Evolutionary conservation across 306 rosid species (phyloP).

Genomic region (Cucumis melo): DNA sequence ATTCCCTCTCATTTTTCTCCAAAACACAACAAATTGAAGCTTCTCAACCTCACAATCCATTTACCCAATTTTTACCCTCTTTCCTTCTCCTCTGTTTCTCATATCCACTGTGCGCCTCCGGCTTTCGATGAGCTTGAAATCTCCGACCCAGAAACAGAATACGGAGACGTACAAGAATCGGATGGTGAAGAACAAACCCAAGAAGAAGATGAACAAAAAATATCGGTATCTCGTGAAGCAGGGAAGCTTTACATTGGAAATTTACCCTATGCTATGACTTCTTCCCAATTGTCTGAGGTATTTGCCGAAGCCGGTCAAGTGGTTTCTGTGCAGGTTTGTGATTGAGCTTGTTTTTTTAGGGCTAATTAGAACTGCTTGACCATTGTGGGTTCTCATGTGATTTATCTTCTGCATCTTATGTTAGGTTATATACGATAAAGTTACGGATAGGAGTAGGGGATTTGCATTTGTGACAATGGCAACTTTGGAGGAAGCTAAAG

Average conservation of each 20-base stretch:
- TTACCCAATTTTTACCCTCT: constrained; percentile 16
- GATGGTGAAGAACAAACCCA: constrained; percentile 11
- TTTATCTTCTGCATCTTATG: constrained; percentile 8
- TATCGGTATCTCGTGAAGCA: constrained; percentile 27
- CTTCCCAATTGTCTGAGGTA: constrained; percentile 45
- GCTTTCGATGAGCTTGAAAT: constrained; percentile 36
- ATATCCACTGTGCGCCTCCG: constrained; percentile 22
- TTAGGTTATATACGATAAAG: constrained; percentile 73
- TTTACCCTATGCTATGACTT: constrained; percentile 56
- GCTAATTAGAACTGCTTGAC: neutral
- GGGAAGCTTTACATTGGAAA: constrained; percentile 87
- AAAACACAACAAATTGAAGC: constrained; percentile 27
- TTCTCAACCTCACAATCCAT: constrained; percentile 29
- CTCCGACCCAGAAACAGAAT: constrained; percentile 9
- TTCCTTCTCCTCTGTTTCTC: constrained; percentile 19
- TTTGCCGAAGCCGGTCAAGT: constrained; percentile 76
- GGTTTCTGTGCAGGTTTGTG: constrained; percentile 55
- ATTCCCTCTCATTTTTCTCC: constrained; percentile 28
- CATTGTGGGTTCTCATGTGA: neutral
- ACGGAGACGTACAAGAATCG: constrained; percentile 14
- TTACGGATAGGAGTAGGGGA: constrained; percentile 87
- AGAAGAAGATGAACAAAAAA: constrained; percentile 21
- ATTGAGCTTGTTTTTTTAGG: neutral
- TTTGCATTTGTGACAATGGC: constrained; percentile 88
- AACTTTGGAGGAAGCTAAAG: constrained; percentile 61